phyloP scores from a whole-genome alignment of 257 asterid genomes.

The Lavandula angustifolia region DNA sequence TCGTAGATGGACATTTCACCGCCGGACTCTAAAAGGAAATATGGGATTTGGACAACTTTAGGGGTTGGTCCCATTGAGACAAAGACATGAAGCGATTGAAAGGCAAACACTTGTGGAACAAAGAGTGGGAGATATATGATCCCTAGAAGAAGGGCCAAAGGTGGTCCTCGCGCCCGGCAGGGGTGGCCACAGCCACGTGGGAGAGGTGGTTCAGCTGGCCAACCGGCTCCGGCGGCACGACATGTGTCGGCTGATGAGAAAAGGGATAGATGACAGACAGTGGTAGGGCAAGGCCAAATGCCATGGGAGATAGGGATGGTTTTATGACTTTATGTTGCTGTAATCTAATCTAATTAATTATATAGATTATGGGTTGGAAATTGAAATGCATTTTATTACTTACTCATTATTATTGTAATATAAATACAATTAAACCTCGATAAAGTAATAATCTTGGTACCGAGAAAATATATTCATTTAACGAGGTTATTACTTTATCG shows the following conservation, averaged over 20 bases:
- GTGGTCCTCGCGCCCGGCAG: slow-evolving; percentile 85
- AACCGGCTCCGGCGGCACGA: slow-evolving; percentile 11
- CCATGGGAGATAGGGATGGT: slow-evolving; percentile 21
- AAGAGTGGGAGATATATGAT: slow-evolving; percentile 30
- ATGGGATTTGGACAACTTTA: slow-evolving; percentile 49
- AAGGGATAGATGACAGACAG: slow-evolving; percentile 47
- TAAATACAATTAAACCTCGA: too few relatives aligned
- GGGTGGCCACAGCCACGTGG: slow-evolving; percentile 76
- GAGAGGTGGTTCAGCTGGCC: slow-evolving; percentile 73
- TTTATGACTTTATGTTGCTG: too few relatives aligned
- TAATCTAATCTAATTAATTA: too few relatives aligned
- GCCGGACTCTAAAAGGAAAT: slow-evolving; percentile 31
- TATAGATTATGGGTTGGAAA: too few relatives aligned
- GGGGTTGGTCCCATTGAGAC: slow-evolving; percentile 58
- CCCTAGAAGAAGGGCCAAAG: background rate
- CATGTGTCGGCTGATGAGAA: slow-evolving; percentile 37
- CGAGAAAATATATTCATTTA: too few relatives aligned
- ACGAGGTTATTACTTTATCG: too few relatives aligned
- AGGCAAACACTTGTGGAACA: slow-evolving; percentile 41
- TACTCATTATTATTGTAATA: too few relatives aligned
- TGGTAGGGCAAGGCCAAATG: slow-evolving; percentile 17
- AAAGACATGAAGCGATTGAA: slow-evolving; percentile 62
- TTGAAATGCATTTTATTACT: too few relatives aligned
- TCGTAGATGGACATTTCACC: too few relatives aligned
- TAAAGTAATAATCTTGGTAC: too few relatives aligned